phyloP scores from a whole-genome alignment of 106 monocot species.

The Triglochin maritima region DNA sequence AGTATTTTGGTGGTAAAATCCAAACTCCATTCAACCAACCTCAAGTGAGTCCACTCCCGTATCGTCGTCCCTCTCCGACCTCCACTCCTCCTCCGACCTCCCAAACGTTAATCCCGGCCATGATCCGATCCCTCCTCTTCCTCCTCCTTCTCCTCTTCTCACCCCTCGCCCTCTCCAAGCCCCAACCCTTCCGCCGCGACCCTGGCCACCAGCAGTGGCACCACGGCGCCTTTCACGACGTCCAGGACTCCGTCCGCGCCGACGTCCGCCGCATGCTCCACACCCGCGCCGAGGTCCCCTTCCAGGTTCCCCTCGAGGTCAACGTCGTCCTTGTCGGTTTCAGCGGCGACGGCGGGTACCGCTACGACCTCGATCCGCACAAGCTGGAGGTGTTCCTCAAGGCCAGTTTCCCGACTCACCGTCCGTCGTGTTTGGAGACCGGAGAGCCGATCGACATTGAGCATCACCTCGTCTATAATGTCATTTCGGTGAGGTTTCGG shows the following conservation, averaged over 20 bases:
- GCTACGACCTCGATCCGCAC: constrained; percentile 53
- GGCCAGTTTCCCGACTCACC: constrained; percentile 62
- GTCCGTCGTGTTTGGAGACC: constrained; percentile 88
- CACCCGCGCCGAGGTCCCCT: constrained; percentile 94
- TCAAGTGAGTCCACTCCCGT: background rate
- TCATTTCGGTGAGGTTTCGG: constrained; percentile 45
- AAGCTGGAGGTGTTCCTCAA: constrained; percentile 75
- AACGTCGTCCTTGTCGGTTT: constrained; percentile 87
- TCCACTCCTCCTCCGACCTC: no score
- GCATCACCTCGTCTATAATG: constrained; percentile 90
- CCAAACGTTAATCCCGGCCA: background rate
- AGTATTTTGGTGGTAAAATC: no score
- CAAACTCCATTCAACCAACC: no score
- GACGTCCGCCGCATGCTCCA: constrained; percentile 76
- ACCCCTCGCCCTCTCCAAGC: constrained; percentile 19
- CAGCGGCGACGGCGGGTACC: constrained; percentile 77
- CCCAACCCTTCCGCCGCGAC: constrained; percentile 76
- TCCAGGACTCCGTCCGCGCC: constrained; percentile 74
- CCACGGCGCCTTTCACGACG: constrained; percentile 93
- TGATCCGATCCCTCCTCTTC: constrained; percentile 9
- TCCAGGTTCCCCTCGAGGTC: constrained; percentile 93
- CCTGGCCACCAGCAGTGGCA: constrained; percentile 92
- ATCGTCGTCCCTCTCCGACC: background rate
- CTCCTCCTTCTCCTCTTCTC: constrained; percentile 12
- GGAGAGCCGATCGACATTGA: constrained; percentile 96